Percentiles rank a stretch among this genome's conserved stretches.
phyloP scores from a whole-genome alignment of 352 stramenopile species.

The Globisporangium viniferum region DNA sequence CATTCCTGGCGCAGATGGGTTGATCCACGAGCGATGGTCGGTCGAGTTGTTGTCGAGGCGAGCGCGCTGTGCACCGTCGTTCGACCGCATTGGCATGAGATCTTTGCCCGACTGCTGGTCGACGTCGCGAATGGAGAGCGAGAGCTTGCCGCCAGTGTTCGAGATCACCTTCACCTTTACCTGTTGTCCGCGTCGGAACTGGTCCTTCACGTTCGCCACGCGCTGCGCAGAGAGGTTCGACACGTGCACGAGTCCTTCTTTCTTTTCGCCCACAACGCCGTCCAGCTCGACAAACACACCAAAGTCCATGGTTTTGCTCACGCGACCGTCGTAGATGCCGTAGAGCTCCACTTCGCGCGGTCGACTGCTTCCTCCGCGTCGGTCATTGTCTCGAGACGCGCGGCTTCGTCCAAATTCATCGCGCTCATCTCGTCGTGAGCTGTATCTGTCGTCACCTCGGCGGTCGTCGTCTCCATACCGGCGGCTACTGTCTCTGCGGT shows the following conservation, averaged over 20 bases:
- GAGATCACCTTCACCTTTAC: constrained; percentile 98
- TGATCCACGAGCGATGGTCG: constrained; percentile 79
- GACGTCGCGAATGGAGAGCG: constrained; percentile 96
- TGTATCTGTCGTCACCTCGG: constrained; percentile 22
- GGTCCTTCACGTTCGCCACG: constrained; percentile 85
- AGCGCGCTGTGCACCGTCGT: constrained; percentile 47
- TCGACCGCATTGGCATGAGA: constrained; percentile 91
- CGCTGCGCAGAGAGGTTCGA: constrained; percentile 89
- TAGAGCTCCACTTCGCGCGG: constrained; percentile 82
- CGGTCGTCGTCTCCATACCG: constrained; percentile 20
- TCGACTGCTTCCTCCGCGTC: constrained; percentile 16
- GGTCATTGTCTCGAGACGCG: constrained; percentile 11
- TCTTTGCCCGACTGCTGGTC: constrained; percentile 95
- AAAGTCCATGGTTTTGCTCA: constrained; percentile 97
- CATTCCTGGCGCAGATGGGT: constrained; percentile 85
- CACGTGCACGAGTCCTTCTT: constrained; percentile 95
- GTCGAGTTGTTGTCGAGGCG: constrained; percentile 41
- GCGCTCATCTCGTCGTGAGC: constrained; percentile 27
- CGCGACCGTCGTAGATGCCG: constrained; percentile 92
- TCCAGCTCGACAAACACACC: constrained; percentile 95
- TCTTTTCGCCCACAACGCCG: constrained; percentile 52
- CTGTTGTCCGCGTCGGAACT: constrained; percentile 82
- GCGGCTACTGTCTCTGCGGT: constrained; percentile 6
- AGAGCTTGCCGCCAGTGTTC: constrained; percentile 86
- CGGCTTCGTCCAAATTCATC: constrained; percentile 22